A percentile compares a stretch with the other conserved stretches of the same genome.
phyloP scores from a whole-genome alignment of 2,329 filamentous ascomycete species.

The Grosmannia penicillata region DNA sequence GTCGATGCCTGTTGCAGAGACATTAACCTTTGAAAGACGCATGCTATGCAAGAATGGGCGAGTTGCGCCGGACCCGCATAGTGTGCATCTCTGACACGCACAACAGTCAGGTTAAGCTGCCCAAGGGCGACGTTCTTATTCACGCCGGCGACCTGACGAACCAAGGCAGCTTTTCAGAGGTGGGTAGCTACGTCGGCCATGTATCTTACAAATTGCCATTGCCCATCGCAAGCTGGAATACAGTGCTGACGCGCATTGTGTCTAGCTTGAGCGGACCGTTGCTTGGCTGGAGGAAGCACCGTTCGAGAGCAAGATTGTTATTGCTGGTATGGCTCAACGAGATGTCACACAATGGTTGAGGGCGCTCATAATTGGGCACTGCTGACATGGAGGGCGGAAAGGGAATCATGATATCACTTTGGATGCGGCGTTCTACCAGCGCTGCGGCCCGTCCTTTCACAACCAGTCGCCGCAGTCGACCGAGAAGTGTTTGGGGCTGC shows the following conservation, averaged over 20 bases:
- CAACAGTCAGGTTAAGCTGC: conserved; percentile 49
- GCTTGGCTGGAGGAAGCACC: conserved; percentile 52
- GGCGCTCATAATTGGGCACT: background rate
- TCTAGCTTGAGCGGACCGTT: conserved; percentile 20
- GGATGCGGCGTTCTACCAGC: conserved; percentile 44
- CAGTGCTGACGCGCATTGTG: too few relatives aligned
- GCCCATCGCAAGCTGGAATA: background rate
- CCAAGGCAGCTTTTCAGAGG: conserved; percentile 46
- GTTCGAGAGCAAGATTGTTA: conserved; percentile 56
- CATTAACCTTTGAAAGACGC: too few relatives aligned
- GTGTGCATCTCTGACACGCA: conserved; percentile 70
- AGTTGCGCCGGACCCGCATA: conserved; percentile 38
- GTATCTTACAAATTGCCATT: too few relatives aligned
- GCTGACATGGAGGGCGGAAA: conserved; percentile 14
- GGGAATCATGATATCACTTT: conserved; percentile 66
- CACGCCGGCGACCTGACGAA: conserved; percentile 68
- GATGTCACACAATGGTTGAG: background rate
- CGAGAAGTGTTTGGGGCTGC: conserved; percentile 35
- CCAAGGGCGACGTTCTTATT: conserved; percentile 58
- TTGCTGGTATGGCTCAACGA: conserved; percentile 57
- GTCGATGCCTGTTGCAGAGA: background rate
- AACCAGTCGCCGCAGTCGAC: conserved; percentile 39
- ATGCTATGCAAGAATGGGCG: too few relatives aligned
- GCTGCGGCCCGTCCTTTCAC: conserved; percentile 38
- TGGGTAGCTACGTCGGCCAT: too few relatives aligned